Evolutionary conservation across 2,329 filamentous ascomycete species (phyloP).

Genomic region (Acephala macrosclerotiorum): DNA sequence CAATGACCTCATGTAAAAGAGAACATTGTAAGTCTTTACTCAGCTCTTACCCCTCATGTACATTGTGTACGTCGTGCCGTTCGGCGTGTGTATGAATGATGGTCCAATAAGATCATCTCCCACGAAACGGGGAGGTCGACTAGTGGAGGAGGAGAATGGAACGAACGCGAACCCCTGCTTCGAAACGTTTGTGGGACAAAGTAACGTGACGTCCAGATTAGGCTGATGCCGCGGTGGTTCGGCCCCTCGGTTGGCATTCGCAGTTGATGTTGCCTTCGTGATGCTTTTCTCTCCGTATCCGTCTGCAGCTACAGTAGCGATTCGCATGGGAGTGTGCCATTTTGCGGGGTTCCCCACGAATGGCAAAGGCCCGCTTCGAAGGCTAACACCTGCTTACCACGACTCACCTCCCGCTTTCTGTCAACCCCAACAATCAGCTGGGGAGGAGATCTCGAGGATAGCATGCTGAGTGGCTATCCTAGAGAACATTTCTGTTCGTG

Average conservation of each 20-base stretch:
- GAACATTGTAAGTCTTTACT: constrained; percentile 4
- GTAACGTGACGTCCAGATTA: constrained; percentile 8
- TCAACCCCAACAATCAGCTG: not conserved
- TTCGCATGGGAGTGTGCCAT: not conserved
- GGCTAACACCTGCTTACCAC: not conserved
- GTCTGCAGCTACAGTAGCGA: not conserved
- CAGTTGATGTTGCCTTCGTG: not conserved
- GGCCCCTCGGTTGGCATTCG: constrained; percentile 10
- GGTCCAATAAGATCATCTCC: not conserved
- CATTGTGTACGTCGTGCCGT: not conserved
- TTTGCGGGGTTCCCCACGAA: constrained; percentile 10
- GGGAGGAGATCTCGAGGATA: not conserved
- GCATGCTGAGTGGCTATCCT: not conserved
- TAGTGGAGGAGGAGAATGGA: not conserved
- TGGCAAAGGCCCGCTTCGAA: not conserved
- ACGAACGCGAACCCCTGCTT: not conserved
- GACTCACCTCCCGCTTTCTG: constrained; percentile 3
- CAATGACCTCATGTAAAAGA: not conserved
- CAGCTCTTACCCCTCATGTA: not conserved
- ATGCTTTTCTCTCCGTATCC: not conserved
- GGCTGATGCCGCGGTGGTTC: constrained; percentile 10
- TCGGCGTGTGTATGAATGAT: not conserved
- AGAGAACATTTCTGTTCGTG: not conserved
- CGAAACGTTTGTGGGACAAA: not conserved
- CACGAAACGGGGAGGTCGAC: not conserved